phyloP scores from a whole-genome alignment of 1,284 basidiomycete genomes.

The Apiotrichum akiyoshidainum region DNA sequence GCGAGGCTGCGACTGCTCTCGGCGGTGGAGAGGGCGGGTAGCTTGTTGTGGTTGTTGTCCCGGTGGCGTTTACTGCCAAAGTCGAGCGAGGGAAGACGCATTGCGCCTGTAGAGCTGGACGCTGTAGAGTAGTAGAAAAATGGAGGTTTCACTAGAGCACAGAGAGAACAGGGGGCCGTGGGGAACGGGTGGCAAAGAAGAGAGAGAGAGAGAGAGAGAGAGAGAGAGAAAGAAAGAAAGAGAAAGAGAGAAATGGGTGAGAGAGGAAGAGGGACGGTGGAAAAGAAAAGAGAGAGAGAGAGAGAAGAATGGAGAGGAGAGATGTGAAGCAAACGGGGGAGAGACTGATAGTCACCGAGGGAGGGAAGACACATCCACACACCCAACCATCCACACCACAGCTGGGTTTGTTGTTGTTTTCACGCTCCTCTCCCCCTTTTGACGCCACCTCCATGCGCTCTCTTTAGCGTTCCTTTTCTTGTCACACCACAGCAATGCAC shows the following conservation, averaged over 20 bases:
- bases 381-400: too few species aligned
- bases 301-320: neutral
- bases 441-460: too few species aligned
- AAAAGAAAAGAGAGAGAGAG: neutral
- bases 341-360: too few species aligned
- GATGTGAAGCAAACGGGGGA: neutral
- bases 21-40: neutral
- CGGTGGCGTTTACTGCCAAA: neutral
- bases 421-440: too few species aligned
- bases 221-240: neutral
- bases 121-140: neutral
- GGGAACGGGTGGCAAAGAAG: neutral
- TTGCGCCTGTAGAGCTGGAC: neutral
- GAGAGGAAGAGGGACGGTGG: neutral
- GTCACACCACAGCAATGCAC: too few species aligned
- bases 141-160: neutral
- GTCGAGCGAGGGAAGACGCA: conserved; percentile 3
- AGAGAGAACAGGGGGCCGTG: neutral
- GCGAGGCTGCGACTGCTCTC: conserved; percentile 1
- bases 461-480: too few species aligned
- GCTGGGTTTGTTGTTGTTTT: too few species aligned
- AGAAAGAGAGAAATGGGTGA: neutral
- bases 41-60: neutral
- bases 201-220: neutral
- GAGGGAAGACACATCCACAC: too few species aligned